Base-by-base conservation (phyloP, 495 filamentous ascomycete genomes). In the Jackrogersella minutella region DNA sequence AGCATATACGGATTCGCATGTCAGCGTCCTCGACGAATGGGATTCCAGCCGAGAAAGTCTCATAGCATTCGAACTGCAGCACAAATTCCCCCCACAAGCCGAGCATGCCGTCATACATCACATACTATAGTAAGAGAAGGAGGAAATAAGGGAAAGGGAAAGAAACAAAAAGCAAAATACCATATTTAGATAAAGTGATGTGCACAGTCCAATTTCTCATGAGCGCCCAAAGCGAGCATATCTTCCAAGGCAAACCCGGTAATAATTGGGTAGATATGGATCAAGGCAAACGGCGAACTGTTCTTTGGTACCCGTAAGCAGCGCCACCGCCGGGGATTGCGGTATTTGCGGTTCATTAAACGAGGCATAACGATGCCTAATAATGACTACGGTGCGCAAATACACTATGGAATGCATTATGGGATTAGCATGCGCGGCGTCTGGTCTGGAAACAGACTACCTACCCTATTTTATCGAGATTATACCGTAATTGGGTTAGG, bases 31-130 rank as follows among this genome's bases (percentile, higher is more conserved):
- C n/a, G 49, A 50, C 66, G 54, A 68, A 64, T 68, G 54, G 66
- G 66, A 68, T 63, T 54, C 59, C 31, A 59, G 59, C 59, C 66
- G 54, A 59, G 40, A 30, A 36, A 31, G 33, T 55, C 39, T 41
- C 28, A 43, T 43, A 49, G 50, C 31, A 22, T 54, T 14, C 16
- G 34, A 51, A 31, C 49, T 52, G 21, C 30, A 55, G 26, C 3
- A 30, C 26, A n/a, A 26, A 19, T 28, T 44, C 39, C 14, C 61
- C 44, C 53, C 66, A 68, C 59, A 63, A 43, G 31, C 66, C 54
- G 54, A 56, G 21, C 50, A 19, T 44, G 52, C 44, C 58, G 58
- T 57, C 34, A 40, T 51, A n/a, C n/a, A n/a, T n/a, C n/a, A n/a
- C n/a, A n/a, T n/a, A n/a, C n/a, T n/a, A n/a, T n/a, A 61, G 41